Conservation (phyloP, 176 grass and related monocot species). For the Carex scoparia region DNA sequence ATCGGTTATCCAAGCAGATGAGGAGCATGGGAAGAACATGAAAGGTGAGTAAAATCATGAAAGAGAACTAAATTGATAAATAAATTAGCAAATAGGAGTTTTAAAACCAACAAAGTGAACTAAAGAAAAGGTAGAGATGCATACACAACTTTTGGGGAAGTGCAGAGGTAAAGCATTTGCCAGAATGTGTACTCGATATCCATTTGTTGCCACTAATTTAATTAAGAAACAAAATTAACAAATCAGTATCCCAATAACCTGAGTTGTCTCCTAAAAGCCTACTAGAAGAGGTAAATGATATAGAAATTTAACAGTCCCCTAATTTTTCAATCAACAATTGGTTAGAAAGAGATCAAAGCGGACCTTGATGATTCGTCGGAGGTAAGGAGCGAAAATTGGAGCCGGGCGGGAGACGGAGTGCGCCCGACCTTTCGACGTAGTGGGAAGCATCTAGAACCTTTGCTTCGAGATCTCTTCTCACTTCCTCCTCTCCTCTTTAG, state of each 20-base stretch:
- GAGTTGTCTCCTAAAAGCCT: background rate
- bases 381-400: slow-evolving; percentile 70
- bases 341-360: background rate
- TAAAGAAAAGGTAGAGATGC: slow-evolving; percentile 47
- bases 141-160: slow-evolving; percentile 98
- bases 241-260: background rate
- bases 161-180: slow-evolving; percentile 99
- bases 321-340: background rate
- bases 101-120: slow-evolving; percentile 23
- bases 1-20: slow-evolving; percentile 34
- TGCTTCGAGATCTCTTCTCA: slow-evolving; percentile 3
- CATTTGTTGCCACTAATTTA: slow-evolving; percentile 99
- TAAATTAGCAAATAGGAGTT: background rate
- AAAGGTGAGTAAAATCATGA: background rate
- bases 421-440: slow-evolving; percentile 61
- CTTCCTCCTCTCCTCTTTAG: slow-evolving; percentile 1
- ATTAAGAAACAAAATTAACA: slow-evolving; percentile 2
- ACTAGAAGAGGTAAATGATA: background rate
- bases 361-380: slow-evolving; percentile 97
- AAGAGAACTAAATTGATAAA: slow-evolving; percentile 6
- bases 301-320: background rate
- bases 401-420: slow-evolving; percentile 34
- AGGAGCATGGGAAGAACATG: background rate
- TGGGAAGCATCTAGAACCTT: slow-evolving; percentile 69
- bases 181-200: slow-evolving; percentile 99